phyloP scores from a whole-genome alignment of 2,329 filamentous ascomycete genomes.

The Aureobasidium sp. region DNA sequence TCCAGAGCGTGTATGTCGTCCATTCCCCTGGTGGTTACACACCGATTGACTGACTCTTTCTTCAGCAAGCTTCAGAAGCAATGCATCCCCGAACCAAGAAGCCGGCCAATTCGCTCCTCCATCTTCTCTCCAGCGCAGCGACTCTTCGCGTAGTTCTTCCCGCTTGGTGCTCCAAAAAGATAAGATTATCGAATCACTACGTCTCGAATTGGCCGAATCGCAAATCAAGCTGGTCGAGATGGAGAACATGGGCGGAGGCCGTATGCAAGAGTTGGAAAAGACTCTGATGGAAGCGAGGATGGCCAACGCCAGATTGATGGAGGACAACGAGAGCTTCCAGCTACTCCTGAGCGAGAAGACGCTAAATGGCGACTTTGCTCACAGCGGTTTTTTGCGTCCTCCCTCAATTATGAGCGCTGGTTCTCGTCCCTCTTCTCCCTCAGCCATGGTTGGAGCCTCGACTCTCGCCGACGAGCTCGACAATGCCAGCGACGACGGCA shows the following conservation, averaged over 20 bases:
- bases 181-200: slow-evolving; percentile 85
- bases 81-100: slow-evolving; percentile 58
- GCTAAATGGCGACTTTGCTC: slow-evolving; percentile 83
- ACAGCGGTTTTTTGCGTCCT: slow-evolving; percentile 65
- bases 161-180: slow-evolving; percentile 92
- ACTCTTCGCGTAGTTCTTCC: slow-evolving; percentile 64
- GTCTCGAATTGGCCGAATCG: slow-evolving; percentile 85
- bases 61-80: slow-evolving; percentile 33
- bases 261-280: slow-evolving; percentile 82
- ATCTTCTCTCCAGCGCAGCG: slow-evolving; percentile 74
- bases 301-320: slow-evolving; percentile 92
- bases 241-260: slow-evolving; percentile 83
- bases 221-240: slow-evolving; percentile 94
- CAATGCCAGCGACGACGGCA: slow-evolving; percentile 46
- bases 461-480: slow-evolving; percentile 85
- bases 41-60: slow-evolving; percentile 17
- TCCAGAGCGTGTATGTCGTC: slow-evolving; percentile 20
- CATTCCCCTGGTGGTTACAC: neutral
- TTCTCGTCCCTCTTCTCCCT: slow-evolving; percentile 16
- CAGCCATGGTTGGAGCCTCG: slow-evolving; percentile 38
- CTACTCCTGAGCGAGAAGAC: slow-evolving; percentile 91
- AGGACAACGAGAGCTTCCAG: slow-evolving; percentile 98
- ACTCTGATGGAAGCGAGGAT: slow-evolving; percentile 86
- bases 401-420: slow-evolving; percentile 26
- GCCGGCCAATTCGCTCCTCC: slow-evolving; percentile 77